Base-by-base conservation (phyloP, 306 rosid species). In the Quercus ilex region DNA sequence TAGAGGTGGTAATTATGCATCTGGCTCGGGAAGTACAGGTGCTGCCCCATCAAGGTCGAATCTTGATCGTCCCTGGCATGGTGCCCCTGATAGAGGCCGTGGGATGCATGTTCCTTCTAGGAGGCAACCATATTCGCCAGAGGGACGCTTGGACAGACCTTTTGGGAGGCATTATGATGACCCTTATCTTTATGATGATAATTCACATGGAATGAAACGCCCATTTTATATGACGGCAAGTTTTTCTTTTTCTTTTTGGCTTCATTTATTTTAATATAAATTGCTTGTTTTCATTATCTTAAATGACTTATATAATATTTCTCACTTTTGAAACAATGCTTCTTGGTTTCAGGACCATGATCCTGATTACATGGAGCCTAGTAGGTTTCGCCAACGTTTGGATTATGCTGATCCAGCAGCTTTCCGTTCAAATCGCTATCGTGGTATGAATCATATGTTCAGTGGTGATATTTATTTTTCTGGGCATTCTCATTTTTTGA, bases 161-260 rank as follows among this genome's bases (percentile, higher is more conserved):
- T 86, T 80, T 81, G 88, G 90, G 82, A 80, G 80, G 82, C 87
- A 86, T 74, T 79, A 83, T 83, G 91, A 85, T 58, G 91, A 88
- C 68, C 88, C 91, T n/a, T 87, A 84, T 84, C 53, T 81, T 31
- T 78, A 82, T 33, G 83, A 86, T 74, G 89, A 85, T 28, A 69
- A 78, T 81, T 55, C 79, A 79, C 94, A 75, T 83, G 94, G 92
- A 69, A 80, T 80, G 78, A 93, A 91, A 78, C 91, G 97, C 10
- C 88, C 91, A 81, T 88, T 79, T 84, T 73, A 84, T 77, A 89
- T 88, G 94, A 91, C 91, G 55, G 96, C 87, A 83, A 84, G 88
- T 75, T 80, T 73, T 41, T 78, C 4, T 8, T 41, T 81, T 46
- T 13, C 53, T 23, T 26, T n/a, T 14, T 63, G 46, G 46, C 15